A percentile compares a stretch with the other conserved stretches of the same genome.
Conservation (phyloP, 164 flowering plant genomes). For the Houttuynia cordata region DNA sequence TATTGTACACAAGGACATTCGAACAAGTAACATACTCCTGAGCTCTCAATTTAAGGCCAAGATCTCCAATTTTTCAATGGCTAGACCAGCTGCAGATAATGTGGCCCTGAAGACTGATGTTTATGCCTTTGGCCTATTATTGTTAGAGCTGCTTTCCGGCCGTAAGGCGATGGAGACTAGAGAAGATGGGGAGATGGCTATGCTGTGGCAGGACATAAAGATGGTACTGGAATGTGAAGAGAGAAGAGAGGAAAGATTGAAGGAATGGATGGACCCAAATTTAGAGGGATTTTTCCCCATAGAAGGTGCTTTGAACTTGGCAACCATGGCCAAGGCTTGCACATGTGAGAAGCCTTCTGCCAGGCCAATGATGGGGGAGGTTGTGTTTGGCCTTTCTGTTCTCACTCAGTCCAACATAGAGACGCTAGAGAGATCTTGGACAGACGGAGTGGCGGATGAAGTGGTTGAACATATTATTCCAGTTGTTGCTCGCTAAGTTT, state of each 20-base stretch:
- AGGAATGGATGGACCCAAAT: slow-evolving; percentile 40
- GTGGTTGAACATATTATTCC: slow-evolving; percentile 20
- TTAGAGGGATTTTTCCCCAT: slow-evolving; percentile 32
- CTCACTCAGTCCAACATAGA: slow-evolving; percentile 36
- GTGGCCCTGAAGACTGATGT: slow-evolving; percentile 42
- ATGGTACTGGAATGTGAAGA: slow-evolving; percentile 34
- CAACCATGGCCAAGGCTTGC: slow-evolving; percentile 47
- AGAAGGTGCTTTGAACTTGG: slow-evolving; percentile 41
- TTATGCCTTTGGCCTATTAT: slow-evolving; percentile 50
- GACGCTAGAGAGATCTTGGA: slow-evolving; percentile 34
- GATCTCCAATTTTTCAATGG: slow-evolving; percentile 48
- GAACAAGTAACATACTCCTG: slow-evolving; percentile 23
- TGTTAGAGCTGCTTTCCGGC: slow-evolving; percentile 58
- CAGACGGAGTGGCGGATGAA: slow-evolving; percentile 24
- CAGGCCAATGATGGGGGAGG: slow-evolving; percentile 55
- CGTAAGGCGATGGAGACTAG: slow-evolving; percentile 36
- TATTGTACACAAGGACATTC: slow-evolving; percentile 24
- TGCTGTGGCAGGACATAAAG: slow-evolving; percentile 35
- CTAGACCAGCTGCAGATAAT: slow-evolving; percentile 21
- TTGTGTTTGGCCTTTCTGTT: slow-evolving; percentile 49
- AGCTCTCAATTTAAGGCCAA: slow-evolving; percentile 40
- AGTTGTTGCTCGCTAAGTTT: slow-evolving; percentile 35
- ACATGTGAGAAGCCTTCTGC: slow-evolving; percentile 36
- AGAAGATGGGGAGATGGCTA: slow-evolving; percentile 34
- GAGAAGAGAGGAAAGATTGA: slow-evolving; percentile 33